These are phyloP conservation scores for Ricinus communis DNA, from an alignment of 345 rosid genomes.

Conservation along the genomic window DNA sequence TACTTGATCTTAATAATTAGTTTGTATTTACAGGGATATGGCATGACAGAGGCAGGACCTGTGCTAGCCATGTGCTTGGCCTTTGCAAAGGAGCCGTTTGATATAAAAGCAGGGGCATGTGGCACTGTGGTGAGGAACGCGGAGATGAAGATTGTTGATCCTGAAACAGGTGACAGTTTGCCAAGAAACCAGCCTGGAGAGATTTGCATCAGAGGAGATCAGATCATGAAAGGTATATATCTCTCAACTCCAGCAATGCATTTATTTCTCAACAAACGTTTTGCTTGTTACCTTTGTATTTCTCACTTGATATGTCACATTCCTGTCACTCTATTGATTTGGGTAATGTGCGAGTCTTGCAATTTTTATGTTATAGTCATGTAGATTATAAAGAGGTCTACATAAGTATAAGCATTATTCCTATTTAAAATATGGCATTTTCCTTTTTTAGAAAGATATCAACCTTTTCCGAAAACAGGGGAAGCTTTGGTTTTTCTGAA, in stretches of 20 bases:
- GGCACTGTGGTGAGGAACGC: conserved; percentile 90
- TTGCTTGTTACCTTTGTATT: not conserved
- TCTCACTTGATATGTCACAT: not conserved
- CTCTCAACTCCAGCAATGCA: too few relatives aligned
- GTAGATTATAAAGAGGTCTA: too few relatives aligned
- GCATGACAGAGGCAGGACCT: conserved; percentile 96
- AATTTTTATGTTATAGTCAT: too few relatives aligned
- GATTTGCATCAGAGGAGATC: conserved; percentile 76
- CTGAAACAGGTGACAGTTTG: conserved; percentile 56
- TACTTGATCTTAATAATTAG: too few relatives aligned
- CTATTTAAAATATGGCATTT: too few relatives aligned
- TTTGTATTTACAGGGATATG: conserved; percentile 68
- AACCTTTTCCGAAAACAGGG: too few relatives aligned
- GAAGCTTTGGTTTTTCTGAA: too few relatives aligned
- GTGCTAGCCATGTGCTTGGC: conserved; percentile 77
- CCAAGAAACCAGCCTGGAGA: conserved; percentile 73
- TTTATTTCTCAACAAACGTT: too few relatives aligned
- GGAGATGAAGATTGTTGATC: conserved; percentile 86
- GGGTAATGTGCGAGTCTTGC: too few relatives aligned
- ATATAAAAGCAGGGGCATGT: conserved; percentile 72
- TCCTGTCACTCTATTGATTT: too few relatives aligned
- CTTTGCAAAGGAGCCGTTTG: conserved; percentile 73
- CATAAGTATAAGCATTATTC: too few relatives aligned
- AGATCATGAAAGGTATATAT: conserved; percentile 79
- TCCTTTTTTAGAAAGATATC: too few relatives aligned